Evolutionary conservation across 768 basidiomycete genomes (phyloP).

Genomic region (Suillus placidus): DNA sequence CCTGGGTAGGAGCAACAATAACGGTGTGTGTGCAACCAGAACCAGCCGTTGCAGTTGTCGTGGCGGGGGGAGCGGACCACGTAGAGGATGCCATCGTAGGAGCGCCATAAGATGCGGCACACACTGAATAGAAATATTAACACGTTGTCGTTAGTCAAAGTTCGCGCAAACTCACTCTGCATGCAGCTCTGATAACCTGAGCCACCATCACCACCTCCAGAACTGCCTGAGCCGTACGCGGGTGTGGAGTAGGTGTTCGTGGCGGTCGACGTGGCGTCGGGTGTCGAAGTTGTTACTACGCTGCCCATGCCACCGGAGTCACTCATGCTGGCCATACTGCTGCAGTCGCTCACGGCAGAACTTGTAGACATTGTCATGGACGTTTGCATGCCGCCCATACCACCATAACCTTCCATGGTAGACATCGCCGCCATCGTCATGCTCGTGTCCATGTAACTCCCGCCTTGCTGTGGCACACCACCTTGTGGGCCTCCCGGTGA

Average conservation of each 20-base stretch:
- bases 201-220: constrained; percentile 55
- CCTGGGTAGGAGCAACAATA: constrained; percentile 76
- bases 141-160: constrained; percentile 1
- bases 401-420: constrained; percentile 1
- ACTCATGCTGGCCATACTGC: not conserved
- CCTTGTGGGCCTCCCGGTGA: constrained; percentile 7
- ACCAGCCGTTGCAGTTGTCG: constrained; percentile 31
- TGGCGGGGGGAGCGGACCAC: constrained; percentile 22
- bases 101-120: constrained; percentile 59
- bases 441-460: not conserved
- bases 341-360: not conserved
- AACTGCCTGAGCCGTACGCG: constrained; percentile 64
- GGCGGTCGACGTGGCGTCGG: constrained; percentile 22
- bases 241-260: constrained; percentile 41
- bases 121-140: constrained; percentile 47
- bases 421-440: constrained; percentile 3
- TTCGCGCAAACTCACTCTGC: constrained; percentile 50
- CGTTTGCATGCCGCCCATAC: not conserved
- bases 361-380: constrained; percentile 7
- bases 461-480: not conserved
- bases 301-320: not conserved
- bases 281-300: not conserved
- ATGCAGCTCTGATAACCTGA: constrained; percentile 64
- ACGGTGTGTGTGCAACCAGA: constrained; percentile 70
- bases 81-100: constrained; percentile 31